Evolutionary conservation across 2,329 filamentous ascomycete species (phyloP).

Genomic region (Parasarocladium wereldwijsianum): DNA sequence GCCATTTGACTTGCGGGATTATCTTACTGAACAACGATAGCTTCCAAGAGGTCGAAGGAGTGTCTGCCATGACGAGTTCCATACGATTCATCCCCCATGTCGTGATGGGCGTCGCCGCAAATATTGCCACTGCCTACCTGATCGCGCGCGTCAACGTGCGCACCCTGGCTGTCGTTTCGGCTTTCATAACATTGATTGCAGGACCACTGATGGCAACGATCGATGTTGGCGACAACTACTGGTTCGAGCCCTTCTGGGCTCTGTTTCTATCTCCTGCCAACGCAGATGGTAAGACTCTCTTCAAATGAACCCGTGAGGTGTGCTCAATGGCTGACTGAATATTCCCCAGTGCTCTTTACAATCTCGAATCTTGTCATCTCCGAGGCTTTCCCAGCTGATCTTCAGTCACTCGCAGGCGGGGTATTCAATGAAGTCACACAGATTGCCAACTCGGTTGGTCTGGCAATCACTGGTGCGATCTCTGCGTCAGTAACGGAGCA

Average conservation of each 20-base stretch:
- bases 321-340: not conserved
- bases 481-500: constrained; percentile 27
- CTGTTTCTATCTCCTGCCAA: constrained; percentile 28
- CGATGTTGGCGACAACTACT: constrained; percentile 31
- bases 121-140: constrained; percentile 26
- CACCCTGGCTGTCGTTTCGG: constrained; percentile 22
- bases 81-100: constrained; percentile 32
- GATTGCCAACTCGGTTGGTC: constrained; percentile 37
- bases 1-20: not conserved
- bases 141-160: constrained; percentile 22
- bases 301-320: constrained; percentile 12
- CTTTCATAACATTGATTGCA: constrained; percentile 27
- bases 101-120: constrained; percentile 25
- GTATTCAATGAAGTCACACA: constrained; percentile 45
- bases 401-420: constrained; percentile 42
- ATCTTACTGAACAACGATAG: constrained; percentile 11
- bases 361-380: constrained; percentile 39
- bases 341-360: constrained; percentile 33
- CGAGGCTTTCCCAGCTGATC: constrained; percentile 35
- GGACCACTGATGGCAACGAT: constrained; percentile 41
- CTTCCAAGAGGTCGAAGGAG: constrained; percentile 31
- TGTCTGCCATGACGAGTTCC: constrained; percentile 29
- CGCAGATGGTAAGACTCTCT: constrained; percentile 19
- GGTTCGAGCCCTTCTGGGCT: constrained; percentile 29
- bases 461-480: constrained; percentile 35